These are phyloP conservation scores for Coemansia sp. DNA, from an alignment of 192 early-diverging fungal species.

Conservation along the genomic window DNA sequence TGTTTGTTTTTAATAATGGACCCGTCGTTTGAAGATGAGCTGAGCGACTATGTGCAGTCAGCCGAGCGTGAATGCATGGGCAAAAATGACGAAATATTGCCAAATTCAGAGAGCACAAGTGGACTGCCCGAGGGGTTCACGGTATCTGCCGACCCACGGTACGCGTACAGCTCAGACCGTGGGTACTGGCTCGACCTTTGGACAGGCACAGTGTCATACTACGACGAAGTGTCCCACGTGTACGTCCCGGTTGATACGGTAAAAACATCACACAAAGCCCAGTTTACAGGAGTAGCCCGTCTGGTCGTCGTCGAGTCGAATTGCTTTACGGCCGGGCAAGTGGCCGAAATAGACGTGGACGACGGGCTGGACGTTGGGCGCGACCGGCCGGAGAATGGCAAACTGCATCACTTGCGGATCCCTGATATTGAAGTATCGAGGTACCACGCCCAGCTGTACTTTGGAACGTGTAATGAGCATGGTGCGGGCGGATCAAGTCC, in stretches of 20 bases:
- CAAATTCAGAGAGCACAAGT: background rate
- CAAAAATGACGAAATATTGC: background rate
- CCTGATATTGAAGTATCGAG: constrained; percentile 64
- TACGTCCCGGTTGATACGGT: constrained; percentile 50
- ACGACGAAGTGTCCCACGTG: constrained; percentile 50
- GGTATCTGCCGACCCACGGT: constrained; percentile 41
- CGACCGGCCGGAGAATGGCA: constrained; percentile 53
- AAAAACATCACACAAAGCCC: background rate
- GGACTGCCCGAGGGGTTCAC: constrained; percentile 27
- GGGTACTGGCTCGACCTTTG: constrained; percentile 57
- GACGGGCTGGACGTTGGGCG: constrained; percentile 60
- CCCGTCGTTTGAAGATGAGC: background rate
- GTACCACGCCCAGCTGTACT: constrained; percentile 61
- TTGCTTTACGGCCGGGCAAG: constrained; percentile 37
- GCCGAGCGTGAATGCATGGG: background rate
- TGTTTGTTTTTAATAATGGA: background rate
- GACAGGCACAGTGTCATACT: constrained; percentile 53
- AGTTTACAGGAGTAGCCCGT: constrained; percentile 38
- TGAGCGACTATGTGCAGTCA: background rate
- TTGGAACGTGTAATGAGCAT: constrained; percentile 19
- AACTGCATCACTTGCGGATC: constrained; percentile 54
- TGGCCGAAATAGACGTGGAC: constrained; percentile 56
- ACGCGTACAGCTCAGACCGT: constrained; percentile 48
- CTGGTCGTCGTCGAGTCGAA: constrained; percentile 61
- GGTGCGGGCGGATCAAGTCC: constrained; percentile 1